Evolutionary conservation across 2,329 filamentous ascomycete genomes (phyloP).

Genomic region (Fusarium agapanthi): DNA sequence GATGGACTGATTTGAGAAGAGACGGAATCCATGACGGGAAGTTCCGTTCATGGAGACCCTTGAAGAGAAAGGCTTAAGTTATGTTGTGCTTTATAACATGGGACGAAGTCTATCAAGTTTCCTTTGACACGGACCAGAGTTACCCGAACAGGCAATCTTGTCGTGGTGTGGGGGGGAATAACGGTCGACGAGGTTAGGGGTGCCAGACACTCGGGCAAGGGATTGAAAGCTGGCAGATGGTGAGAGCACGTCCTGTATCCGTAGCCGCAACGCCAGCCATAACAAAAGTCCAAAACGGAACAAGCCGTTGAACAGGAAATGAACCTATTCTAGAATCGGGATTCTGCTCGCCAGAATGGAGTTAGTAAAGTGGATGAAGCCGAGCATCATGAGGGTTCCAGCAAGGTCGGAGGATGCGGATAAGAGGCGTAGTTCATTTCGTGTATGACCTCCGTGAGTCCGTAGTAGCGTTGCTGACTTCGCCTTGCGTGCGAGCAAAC

Average conservation of each 20-base stretch:
- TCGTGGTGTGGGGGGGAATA: constrained; percentile 38
- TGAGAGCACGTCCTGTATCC: not conserved
- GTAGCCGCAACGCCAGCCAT: not conserved
- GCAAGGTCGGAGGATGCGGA: constrained; percentile 17
- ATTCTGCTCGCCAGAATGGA: constrained; percentile 21
- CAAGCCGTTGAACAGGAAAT: constrained; percentile 20
- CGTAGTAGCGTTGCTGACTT: not conserved
- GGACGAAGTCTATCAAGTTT: constrained; percentile 40
- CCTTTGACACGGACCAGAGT: constrained; percentile 36
- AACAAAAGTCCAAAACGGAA: constrained; percentile 29
- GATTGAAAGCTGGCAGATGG: constrained; percentile 23
- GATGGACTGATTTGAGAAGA: constrained; percentile 33
- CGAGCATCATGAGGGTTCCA: constrained; percentile 5
- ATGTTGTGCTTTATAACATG: constrained; percentile 33
- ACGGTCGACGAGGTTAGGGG: constrained; percentile 31
- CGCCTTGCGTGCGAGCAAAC: not conserved
- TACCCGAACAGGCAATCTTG: constrained; percentile 41
- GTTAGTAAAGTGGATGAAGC: constrained; percentile 28
- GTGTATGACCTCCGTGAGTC: not conserved
- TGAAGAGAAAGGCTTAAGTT: constrained; percentile 28
- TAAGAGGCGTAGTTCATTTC: constrained; percentile 15
- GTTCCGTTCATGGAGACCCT: constrained; percentile 29
- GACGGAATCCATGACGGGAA: constrained; percentile 24
- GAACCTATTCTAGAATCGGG: constrained; percentile 25
- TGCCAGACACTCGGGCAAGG: constrained; percentile 31